A percentile compares a stretch with the other conserved stretches of the same genome.
Evolutionary conservation across 495 filamentous ascomycete genomes (phyloP).

Genomic region (Daldinia grandis): DNA sequence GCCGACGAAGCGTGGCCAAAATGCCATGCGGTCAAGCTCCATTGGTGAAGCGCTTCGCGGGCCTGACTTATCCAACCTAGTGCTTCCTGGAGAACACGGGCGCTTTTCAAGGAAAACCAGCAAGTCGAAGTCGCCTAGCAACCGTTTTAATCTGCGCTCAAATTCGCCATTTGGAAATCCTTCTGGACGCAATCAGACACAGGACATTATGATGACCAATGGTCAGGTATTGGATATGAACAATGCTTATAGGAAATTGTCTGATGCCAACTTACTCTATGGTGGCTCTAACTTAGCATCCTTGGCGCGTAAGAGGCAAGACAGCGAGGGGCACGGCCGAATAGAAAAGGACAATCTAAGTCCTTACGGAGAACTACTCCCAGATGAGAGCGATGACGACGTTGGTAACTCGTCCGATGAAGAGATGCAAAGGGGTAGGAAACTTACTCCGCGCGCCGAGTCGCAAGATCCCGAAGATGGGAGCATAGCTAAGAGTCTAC

Average conservation of each 20-base stretch:
- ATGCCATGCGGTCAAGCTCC: slow-evolving; percentile 53
- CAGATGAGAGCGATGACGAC: slow-evolving; percentile 64
- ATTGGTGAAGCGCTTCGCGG: slow-evolving; percentile 61
- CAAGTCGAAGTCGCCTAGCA: slow-evolving; percentile 69
- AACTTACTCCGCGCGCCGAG: slow-evolving; percentile 51
- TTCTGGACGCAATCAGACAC: slow-evolving; percentile 50
- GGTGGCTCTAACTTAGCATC: slow-evolving; percentile 63
- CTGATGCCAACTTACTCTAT: slow-evolving; percentile 68
- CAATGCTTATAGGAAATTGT: slow-evolving; percentile 68
- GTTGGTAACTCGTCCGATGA: slow-evolving; percentile 58
- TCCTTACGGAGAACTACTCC: slow-evolving; percentile 66
- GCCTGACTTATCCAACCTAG: slow-evolving; percentile 52
- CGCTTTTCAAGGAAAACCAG: slow-evolving; percentile 61
- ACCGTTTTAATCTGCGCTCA: slow-evolving; percentile 64
- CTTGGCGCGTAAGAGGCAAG: slow-evolving; percentile 57
- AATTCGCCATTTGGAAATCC: slow-evolving; percentile 63
- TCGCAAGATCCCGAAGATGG: slow-evolving; percentile 44
- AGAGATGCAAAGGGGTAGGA: slow-evolving; percentile 61
- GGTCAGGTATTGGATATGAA: slow-evolving; percentile 65
- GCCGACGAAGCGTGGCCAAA: slow-evolving; percentile 54
- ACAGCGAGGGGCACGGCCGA: slow-evolving; percentile 63
- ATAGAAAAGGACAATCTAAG: slow-evolving; percentile 76
- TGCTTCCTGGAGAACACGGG: slow-evolving; percentile 55
- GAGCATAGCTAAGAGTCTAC: slow-evolving; percentile 61
- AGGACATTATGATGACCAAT: slow-evolving; percentile 57